phyloP scores from a whole-genome alignment of 495 filamentous ascomycete species.

The Penicillium maclennaniae region DNA sequence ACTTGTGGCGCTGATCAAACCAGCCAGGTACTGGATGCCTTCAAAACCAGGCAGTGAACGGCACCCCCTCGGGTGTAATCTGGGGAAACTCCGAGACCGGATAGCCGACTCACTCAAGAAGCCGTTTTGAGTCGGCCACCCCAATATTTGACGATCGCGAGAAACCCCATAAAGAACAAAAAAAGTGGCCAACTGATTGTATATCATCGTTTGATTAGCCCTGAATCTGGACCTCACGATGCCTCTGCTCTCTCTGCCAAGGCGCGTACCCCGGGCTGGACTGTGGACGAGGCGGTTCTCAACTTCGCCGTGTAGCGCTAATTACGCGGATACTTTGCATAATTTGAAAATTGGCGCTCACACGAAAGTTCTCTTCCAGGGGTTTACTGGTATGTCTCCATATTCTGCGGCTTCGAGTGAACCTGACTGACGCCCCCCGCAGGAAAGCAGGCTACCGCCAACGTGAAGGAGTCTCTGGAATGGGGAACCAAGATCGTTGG shows the following conservation, averaged over 20 bases:
- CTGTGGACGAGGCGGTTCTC: constrained; percentile 35
- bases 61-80: neutral
- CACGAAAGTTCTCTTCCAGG: constrained; percentile 83
- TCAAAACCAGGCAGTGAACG: neutral
- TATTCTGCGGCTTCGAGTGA: neutral
- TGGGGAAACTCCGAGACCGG: constrained; percentile 13
- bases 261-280: constrained; percentile 12
- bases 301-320: constrained; percentile 26
- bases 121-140: constrained; percentile 2
- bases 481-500: constrained; percentile 89
- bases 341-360: constrained; percentile 76
- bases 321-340: constrained; percentile 62
- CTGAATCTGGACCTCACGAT: constrained; percentile 4
- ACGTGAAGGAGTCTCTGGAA: constrained; percentile 75
- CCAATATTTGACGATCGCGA: neutral
- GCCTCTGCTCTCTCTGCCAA: constrained; percentile 15
- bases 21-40: constrained; percentile 1
- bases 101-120: constrained; percentile 14
- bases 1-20: neutral
- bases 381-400: constrained; percentile 65
- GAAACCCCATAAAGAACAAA: neutral
- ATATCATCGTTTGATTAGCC: neutral
- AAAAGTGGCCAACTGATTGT: neutral
- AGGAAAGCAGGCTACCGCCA: constrained; percentile 65
- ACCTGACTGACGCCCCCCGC: constrained; percentile 11